Percentiles rank a stretch among this genome's conserved stretches.
Conservation (phyloP, 371 early-diverging fungal species). For the Mortierella sp. region DNA sequence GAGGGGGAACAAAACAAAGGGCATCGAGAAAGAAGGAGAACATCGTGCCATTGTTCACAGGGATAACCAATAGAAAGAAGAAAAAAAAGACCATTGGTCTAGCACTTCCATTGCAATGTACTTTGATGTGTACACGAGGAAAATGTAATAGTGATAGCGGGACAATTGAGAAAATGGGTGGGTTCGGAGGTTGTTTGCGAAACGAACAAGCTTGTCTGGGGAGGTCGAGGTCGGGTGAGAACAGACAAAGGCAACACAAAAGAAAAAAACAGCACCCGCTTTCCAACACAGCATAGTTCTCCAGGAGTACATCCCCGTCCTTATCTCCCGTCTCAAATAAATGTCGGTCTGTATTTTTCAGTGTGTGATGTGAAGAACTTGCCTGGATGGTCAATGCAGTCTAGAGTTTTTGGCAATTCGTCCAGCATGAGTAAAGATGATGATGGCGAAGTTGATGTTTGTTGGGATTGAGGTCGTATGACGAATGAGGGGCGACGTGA, state of each 20-base stretch:
- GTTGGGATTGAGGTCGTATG: neutral
- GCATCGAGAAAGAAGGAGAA: neutral
- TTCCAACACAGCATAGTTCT: neutral
- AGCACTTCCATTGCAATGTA: neutral
- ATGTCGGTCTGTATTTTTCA: neutral
- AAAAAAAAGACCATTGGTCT: neutral
- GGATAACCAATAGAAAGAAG: neutral
- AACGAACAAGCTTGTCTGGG: conserved; percentile 11
- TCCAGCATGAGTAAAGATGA: neutral
- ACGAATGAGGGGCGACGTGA: conserved; percentile 4
- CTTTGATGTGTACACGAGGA: conserved; percentile 11
- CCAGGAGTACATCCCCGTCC: neutral
- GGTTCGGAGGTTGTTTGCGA: conserved; percentile 14
- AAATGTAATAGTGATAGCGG: conserved; percentile 9
- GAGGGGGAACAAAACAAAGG: neutral
- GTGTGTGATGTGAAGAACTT: neutral
- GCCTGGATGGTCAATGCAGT: conserved; percentile 25
- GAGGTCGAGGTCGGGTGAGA: neutral
- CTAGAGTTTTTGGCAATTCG: conserved; percentile 7
- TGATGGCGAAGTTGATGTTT: neutral
- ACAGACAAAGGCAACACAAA: neutral
- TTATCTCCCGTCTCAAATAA: neutral
- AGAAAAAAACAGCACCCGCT: neutral
- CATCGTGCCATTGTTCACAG: neutral
- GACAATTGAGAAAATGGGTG: neutral